These are phyloP conservation scores for Hapsidospora chrysogenum DNA, from an alignment of 495 filamentous ascomycete genomes.

Conservation along the genomic window DNA sequence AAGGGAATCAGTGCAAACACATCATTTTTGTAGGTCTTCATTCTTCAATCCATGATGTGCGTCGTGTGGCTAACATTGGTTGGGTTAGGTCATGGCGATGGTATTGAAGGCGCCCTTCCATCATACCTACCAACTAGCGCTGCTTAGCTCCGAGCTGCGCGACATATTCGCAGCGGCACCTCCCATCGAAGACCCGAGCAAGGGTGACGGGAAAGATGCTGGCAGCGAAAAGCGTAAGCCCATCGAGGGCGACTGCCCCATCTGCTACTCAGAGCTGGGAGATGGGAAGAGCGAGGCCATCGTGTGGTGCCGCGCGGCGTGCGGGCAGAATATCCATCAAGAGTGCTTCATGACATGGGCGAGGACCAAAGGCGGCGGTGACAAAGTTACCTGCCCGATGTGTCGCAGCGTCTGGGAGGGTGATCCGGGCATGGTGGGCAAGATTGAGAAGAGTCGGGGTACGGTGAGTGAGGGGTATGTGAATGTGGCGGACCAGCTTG, in stretches of 20 bases:
- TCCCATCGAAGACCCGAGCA: constrained; percentile 7
- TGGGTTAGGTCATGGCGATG: constrained; percentile 37
- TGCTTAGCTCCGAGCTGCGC: constrained; percentile 46
- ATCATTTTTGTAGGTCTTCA: constrained; percentile 8
- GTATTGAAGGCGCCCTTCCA: constrained; percentile 46
- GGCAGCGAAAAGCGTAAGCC: constrained; percentile 24
- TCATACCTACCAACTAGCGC: constrained; percentile 58
- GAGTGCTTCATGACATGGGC: constrained; percentile 60
- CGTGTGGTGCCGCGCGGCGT: constrained; percentile 56
- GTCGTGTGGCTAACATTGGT: background rate
- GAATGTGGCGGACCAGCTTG: constrained; percentile 47
- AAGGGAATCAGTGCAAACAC: constrained; percentile 59
- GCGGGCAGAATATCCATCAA: constrained; percentile 66
- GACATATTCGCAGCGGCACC: constrained; percentile 43
- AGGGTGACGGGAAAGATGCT: constrained; percentile 2
- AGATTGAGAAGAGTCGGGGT: constrained; percentile 22
- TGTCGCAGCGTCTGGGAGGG: constrained; percentile 44
- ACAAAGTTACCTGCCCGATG: constrained; percentile 41
- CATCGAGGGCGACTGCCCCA: constrained; percentile 59
- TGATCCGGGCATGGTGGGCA: constrained; percentile 29
- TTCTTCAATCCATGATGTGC: background rate
- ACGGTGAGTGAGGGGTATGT: constrained; percentile 43
- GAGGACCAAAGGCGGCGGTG: constrained; percentile 22
- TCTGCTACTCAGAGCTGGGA: constrained; percentile 59
- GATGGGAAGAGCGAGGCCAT: constrained; percentile 31